Percentiles rank a stretch among this genome's conserved stretches.
Conservation (phyloP, 75 land plant species). For the Cryptomeria japonica region DNA sequence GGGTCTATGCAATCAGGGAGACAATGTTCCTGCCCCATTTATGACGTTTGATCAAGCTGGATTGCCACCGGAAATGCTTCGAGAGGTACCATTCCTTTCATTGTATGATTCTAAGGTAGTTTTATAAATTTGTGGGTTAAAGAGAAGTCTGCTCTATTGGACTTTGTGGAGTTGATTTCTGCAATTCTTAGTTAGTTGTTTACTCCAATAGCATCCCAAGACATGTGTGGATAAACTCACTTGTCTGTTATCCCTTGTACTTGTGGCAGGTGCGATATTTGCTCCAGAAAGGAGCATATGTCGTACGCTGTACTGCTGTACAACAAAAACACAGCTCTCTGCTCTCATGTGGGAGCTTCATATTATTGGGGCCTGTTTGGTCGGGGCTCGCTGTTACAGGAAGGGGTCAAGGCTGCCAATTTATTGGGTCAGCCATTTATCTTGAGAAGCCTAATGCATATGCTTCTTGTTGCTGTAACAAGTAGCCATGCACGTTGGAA, state of each 20-base stretch:
- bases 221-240: conserved; percentile 10
- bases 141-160: background rate
- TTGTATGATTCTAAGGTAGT: background rate
- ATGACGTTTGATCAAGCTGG: conserved; percentile 84
- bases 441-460: conserved; percentile 50
- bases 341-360: conserved; percentile 60
- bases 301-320: conserved; percentile 89
- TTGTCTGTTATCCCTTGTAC: conserved; percentile 28
- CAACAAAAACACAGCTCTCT: conserved; percentile 41
- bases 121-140: background rate
- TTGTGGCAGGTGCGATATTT: conserved; percentile 99
- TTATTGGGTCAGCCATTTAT: conserved; percentile 54
- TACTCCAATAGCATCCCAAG: background rate
- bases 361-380: conserved; percentile 61
- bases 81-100: conserved; percentile 62
- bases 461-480: conserved; percentile 66
- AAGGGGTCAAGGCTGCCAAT: conserved; percentile 51
- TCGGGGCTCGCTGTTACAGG: conserved; percentile 54
- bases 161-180: conserved; percentile 1
- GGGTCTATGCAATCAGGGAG: conserved; percentile 46
- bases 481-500: conserved; percentile 49
- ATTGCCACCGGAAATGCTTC: conserved; percentile 83
- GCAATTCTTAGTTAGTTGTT: conserved; percentile 10
- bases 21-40: conserved; percentile 79
- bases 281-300: conserved; percentile 99